A percentile compares a stretch with the other conserved stretches of the same genome.
Conservation (phyloP, 352 stramenopile species). For the Pythium brassicae region DNA sequence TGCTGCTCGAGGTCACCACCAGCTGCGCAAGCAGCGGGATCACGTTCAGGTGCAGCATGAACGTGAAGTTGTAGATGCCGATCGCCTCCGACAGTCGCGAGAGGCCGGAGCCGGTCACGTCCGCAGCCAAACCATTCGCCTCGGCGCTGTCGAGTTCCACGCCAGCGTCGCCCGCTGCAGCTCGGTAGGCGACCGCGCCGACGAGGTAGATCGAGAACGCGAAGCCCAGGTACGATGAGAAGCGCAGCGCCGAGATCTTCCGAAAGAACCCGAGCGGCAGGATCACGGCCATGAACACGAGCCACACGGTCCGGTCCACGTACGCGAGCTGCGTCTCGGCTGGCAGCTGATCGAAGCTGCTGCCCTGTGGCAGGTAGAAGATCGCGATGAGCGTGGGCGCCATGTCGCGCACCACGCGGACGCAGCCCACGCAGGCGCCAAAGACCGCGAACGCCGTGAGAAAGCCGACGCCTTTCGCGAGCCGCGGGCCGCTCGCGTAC, state of each 20-base stretch:
- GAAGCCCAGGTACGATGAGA: constrained; percentile 73
- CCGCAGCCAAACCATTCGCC: background rate
- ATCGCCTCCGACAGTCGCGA: constrained; percentile 54
- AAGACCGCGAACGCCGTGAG: constrained; percentile 73
- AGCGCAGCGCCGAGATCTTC: constrained; percentile 70
- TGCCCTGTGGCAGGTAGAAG: constrained; percentile 19
- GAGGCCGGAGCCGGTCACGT: constrained; percentile 16
- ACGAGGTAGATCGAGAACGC: constrained; percentile 70
- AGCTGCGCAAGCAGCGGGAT: constrained; percentile 65
- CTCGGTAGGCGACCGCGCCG: constrained; percentile 51
- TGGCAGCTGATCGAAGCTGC: constrained; percentile 20
- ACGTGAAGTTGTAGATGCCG: constrained; percentile 84
- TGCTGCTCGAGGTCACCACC: constrained; percentile 20
- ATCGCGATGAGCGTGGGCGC: constrained; percentile 48
- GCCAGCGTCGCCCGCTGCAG: constrained; percentile 15
- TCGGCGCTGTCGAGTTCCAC: background rate
- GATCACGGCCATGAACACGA: constrained; percentile 56
- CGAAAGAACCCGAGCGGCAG: constrained; percentile 62
- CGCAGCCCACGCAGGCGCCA: constrained; percentile 67
- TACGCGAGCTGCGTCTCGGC: constrained; percentile 25
- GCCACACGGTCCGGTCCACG: constrained; percentile 40
- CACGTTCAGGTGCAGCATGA: constrained; percentile 80
- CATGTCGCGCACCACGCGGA: constrained; percentile 73
- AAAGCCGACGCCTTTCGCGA: constrained; percentile 49
- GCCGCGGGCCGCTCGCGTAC: constrained; percentile 40